A percentile compares a stretch with the other conserved stretches of the same genome.
Evolutionary conservation across 1,284 basidiomycete species (phyloP).

Genomic region (Acaromyces ingoldii): DNA sequence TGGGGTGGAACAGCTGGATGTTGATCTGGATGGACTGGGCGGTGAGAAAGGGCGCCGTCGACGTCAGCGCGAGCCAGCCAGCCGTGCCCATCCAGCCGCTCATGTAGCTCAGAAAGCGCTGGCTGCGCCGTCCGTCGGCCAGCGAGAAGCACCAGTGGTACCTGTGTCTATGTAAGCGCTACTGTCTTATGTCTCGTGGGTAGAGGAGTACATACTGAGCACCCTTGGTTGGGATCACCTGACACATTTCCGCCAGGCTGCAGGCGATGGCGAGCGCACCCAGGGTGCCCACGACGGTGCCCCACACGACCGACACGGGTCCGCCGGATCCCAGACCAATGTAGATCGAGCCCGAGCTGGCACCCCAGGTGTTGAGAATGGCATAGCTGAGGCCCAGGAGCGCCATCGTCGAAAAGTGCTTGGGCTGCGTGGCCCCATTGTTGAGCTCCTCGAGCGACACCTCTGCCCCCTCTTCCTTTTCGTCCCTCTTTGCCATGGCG

Average conservation of each 20-base stretch:
- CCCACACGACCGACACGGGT: constrained; percentile 51
- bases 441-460: too few relatives aligned
- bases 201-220: constrained; percentile 53
- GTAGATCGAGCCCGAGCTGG: constrained; percentile 17
- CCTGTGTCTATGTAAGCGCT: too few relatives aligned
- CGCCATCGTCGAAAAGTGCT: constrained; percentile 21
- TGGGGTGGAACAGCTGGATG: constrained; percentile 48
- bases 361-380: constrained; percentile 25
- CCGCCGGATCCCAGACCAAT: constrained; percentile 49
- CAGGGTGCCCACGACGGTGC: constrained; percentile 46
- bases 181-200: too few relatives aligned
- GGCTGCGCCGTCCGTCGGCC: constrained; percentile 18
- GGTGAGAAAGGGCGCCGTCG: constrained; percentile 32
- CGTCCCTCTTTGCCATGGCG: too few relatives aligned
- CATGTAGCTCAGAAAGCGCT: constrained; percentile 33
- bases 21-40: constrained; percentile 50
- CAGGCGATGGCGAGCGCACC: constrained; percentile 50
- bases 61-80: constrained; percentile 52
- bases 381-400: constrained; percentile 23
- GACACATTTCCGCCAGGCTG: constrained; percentile 49
- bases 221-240: constrained; percentile 38
- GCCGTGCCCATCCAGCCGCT: constrained; percentile 36
- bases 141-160: background rate
- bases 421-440: too few relatives aligned
- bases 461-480: too few relatives aligned